Percentiles rank a stretch among this genome's conserved stretches.
phyloP scores from a whole-genome alignment of 2,329 filamentous ascomycete genomes.

The Tolypocladium pustulatum region DNA sequence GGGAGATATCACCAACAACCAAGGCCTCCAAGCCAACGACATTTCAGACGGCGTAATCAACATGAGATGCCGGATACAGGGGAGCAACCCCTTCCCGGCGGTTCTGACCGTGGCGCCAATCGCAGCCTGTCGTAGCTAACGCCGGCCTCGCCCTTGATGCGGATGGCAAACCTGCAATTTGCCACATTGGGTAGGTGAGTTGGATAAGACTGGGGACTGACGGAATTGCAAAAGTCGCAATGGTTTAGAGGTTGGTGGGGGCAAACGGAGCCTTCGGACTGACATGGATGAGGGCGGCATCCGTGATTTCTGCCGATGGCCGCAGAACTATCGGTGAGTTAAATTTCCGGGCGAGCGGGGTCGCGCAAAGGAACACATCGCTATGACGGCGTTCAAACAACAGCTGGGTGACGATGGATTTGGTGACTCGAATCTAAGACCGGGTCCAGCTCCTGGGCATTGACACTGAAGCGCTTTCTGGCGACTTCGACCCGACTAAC shows the following conservation, averaged over 20 bases:
- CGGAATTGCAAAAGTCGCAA: background rate
- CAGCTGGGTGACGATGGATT: background rate
- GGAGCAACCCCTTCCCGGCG: background rate
- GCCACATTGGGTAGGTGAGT: background rate
- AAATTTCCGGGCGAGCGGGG: conserved; percentile 6
- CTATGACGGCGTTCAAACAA: background rate
- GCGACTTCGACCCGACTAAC: background rate
- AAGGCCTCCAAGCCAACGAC: background rate
- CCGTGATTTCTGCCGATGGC: conserved; percentile 3
- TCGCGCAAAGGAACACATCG: background rate
- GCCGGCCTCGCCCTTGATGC: background rate
- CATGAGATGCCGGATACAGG: background rate
- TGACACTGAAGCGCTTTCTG: background rate
- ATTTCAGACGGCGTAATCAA: background rate
- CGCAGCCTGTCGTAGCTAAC: background rate
- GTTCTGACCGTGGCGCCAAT: background rate
- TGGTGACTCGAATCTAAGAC: background rate
- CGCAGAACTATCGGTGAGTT: conserved; percentile 7
- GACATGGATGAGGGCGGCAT: background rate
- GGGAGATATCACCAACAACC: background rate
- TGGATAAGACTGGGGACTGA: background rate
- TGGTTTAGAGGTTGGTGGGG: background rate
- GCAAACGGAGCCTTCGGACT: background rate
- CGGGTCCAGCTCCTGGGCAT: background rate
- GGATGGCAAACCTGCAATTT: background rate